phyloP scores from a whole-genome alignment of 495 filamentous ascomycete species.

The Venustampulla echinocandica region DNA sequence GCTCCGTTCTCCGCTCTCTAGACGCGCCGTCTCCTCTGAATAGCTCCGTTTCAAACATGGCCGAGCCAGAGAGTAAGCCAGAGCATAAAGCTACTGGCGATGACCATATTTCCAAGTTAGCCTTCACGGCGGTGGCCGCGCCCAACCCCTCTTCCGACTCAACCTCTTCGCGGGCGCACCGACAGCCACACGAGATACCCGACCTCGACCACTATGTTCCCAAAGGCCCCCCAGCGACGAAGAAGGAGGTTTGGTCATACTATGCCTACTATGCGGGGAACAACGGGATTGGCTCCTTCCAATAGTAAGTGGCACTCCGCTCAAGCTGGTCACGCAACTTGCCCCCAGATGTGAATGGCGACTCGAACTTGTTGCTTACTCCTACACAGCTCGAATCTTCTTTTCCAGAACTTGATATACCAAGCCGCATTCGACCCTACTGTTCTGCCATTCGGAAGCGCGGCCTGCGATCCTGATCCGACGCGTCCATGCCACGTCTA shows the following conservation, averaged over 20 bases:
- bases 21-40: too few species aligned
- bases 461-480: conserved; percentile 10
- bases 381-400: conserved; percentile 17
- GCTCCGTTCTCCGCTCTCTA: too few species aligned
- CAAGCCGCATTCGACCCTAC: conserved; percentile 21
- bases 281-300: conserved; percentile 22
- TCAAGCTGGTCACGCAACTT: not conserved
- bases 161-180: not conserved
- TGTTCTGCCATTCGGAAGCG: conserved; percentile 18
- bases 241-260: conserved; percentile 17
- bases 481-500: conserved; percentile 19
- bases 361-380: not conserved
- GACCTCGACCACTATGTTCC: conserved; percentile 8
- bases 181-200: conserved; percentile 1
- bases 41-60: too few species aligned
- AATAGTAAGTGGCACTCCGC: conserved; percentile 15
- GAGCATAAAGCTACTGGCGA: too few species aligned
- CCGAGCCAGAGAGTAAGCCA: too few species aligned
- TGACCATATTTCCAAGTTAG: conserved; percentile 11
- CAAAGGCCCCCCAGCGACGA: conserved; percentile 14
- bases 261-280: conserved; percentile 21
- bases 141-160: not conserved
- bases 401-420: conserved; percentile 24
- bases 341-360: not conserved
- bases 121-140: conserved; percentile 12